Conservation (phyloP, 2,329 filamentous ascomycete genomes). For the Parafenestella ontariensis region DNA sequence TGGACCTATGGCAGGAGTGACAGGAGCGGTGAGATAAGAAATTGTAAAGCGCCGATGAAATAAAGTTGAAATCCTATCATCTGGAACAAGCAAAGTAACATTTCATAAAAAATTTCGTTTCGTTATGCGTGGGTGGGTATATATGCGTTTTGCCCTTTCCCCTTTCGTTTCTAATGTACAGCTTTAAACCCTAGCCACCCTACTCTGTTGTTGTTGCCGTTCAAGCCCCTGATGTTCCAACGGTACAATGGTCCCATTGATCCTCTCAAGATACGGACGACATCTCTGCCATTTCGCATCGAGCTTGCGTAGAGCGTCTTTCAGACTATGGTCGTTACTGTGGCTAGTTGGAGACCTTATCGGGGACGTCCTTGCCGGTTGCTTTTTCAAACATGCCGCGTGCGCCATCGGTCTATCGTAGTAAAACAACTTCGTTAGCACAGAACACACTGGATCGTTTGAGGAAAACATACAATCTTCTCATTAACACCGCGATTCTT, state of each 20-base stretch:
- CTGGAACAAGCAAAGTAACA: too few species aligned
- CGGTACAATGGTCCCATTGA: conserved; percentile 16
- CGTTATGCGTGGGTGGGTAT: too few species aligned
- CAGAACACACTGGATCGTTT: background rate
- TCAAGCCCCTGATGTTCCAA: background rate
- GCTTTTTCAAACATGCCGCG: conserved; percentile 59
- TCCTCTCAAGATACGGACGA: conserved; percentile 19
- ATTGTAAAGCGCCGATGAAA: too few species aligned
- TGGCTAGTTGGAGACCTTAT: conserved; percentile 57
- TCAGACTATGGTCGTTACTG: background rate
- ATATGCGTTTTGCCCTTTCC: too few species aligned
- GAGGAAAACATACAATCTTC: conserved; percentile 41
- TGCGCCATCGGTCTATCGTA: conserved; percentile 54
- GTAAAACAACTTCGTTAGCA: background rate
- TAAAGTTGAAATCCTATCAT: too few species aligned
- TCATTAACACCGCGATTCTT: conserved; percentile 50
- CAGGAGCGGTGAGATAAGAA: too few species aligned
- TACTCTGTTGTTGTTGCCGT: too few species aligned
- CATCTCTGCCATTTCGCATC: conserved; percentile 17
- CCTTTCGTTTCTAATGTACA: too few species aligned
- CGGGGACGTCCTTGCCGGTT: conserved; percentile 58
- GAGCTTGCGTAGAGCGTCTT: conserved; percentile 4
- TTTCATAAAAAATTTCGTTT: too few species aligned
- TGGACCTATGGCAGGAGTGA: background rate
- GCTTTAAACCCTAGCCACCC: too few species aligned